Base-by-base conservation (phyloP, 306 rosid genomes). In the Astragalus membranaceus region DNA sequence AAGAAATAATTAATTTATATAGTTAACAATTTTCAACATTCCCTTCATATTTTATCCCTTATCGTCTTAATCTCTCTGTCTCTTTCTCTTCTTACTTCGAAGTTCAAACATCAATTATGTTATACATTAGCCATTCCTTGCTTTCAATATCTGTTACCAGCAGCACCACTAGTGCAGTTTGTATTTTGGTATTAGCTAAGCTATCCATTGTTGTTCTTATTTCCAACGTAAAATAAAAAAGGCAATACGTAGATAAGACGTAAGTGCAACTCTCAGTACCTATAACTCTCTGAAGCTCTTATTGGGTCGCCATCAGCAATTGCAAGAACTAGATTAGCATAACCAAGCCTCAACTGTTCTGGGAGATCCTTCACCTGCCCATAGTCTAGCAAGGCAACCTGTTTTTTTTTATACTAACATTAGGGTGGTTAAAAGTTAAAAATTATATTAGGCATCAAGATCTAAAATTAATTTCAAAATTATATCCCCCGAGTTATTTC, bases 291-390 rank as follows among this genome's bases (percentile, higher is more conserved):
- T 17, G 86, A 62, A 66, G 90, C 94, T 75, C 85, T 78, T 56
- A 77, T n/a, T 69, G 84, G 80, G 69, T 94, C 99, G 68, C 69
- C 32, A 60, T 91, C 96, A 63, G 99, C 97, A 67, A 94, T 84
- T 13, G 92, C 92, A 68, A 94, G 85, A 71, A 94, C 86, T 53
- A 94, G 97, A 69, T 84, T 83, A 75, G 99, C 99, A 80, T 91
- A 94, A 57, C 95, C 97, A 82, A 94, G 90, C 74, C 94, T 94
- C 88, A 94, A 83, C 37, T 63, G 67, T 57, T 94, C 88, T 30
- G 99, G 99, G 62, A 94, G 99, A 80, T 94, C 99, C 83, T 94
- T 94, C 85, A 91, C 99, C 82, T 94, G 99, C 46, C 99, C 99
- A 53, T 91, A 94, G 80, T 94, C 99, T 47, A 94, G 89, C 83